phyloP scores from a whole-genome alignment of 371 early-diverging fungal genomes.

The Mycotypha africana region DNA sequence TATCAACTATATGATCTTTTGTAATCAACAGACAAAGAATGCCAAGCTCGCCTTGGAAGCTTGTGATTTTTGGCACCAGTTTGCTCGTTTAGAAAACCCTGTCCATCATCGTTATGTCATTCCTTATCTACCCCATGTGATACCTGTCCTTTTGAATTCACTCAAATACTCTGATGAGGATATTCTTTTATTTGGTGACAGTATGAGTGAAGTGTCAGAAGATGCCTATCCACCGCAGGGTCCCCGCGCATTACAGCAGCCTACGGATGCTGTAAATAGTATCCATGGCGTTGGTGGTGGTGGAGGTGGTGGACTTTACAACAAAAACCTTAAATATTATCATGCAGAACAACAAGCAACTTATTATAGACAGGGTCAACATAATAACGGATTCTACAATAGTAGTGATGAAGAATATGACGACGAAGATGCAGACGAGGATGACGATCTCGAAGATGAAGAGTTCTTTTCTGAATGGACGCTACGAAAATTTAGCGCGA shows the following conservation, averaged over 20 bases:
- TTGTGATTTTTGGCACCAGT: constrained; percentile 94
- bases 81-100: constrained; percentile 76
- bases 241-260: constrained; percentile 33
- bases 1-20: constrained; percentile 89
- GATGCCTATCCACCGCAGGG: constrained; percentile 60
- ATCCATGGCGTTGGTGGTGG: too few relatives aligned
- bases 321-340: too few relatives aligned
- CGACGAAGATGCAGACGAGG: constrained; percentile 79
- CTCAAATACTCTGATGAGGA: constrained; percentile 94
- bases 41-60: constrained; percentile 89
- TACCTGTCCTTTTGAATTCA: constrained; percentile 80
- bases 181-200: constrained; percentile 61
- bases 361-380: constrained; percentile 17
- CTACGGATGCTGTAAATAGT: constrained; percentile 76
- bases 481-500: constrained; percentile 93
- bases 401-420: constrained; percentile 41
- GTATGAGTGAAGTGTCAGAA: constrained; percentile 67
- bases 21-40: constrained; percentile 67
- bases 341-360: constrained; percentile 1
- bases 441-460: constrained; percentile 86
- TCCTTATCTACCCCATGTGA: constrained; percentile 67
- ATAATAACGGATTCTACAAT: constrained; percentile 14
- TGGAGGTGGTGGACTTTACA: too few relatives aligned
- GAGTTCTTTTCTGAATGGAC: constrained; percentile 92
- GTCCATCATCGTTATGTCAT: constrained; percentile 52